A percentile compares a stretch with the other conserved stretches of the same genome.
These are phyloP conservation scores for Tritrichomonas musculus DNA, from an alignment of 208 protist genomes.

Conservation along the genomic window DNA sequence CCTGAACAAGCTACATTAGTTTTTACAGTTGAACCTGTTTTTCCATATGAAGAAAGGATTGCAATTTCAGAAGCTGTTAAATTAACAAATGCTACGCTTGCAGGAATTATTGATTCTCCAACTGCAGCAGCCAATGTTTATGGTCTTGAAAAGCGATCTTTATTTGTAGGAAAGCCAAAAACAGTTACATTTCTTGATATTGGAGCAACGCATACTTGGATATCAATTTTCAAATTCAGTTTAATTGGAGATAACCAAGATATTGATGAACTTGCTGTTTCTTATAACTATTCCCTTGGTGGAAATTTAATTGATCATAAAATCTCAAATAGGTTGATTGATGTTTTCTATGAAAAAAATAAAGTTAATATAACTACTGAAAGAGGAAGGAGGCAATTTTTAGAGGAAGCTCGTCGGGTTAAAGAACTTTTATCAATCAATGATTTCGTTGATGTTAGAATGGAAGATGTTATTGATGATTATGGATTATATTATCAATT, in stretches of 20 bases:
- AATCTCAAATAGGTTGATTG: background rate
- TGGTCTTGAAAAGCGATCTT: background rate
- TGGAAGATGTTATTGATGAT: conserved; percentile 5
- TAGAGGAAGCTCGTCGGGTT: background rate
- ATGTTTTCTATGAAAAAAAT: background rate
- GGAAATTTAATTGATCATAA: background rate
- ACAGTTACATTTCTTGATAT: background rate
- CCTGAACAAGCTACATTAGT: background rate
- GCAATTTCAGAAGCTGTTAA: background rate
- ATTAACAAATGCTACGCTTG: background rate
- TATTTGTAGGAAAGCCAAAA: background rate
- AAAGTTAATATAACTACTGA: background rate
- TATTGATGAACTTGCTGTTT: background rate
- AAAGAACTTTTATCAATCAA: background rate
- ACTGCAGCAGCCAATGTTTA: background rate
- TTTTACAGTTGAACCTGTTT: background rate
- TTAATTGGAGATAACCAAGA: too few species aligned
- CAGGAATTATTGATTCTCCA: background rate
- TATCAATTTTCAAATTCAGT: background rate
- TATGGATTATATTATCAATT: background rate
- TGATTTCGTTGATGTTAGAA: too few species aligned
- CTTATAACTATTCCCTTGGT: background rate
- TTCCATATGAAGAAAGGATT: background rate
- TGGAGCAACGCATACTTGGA: background rate
- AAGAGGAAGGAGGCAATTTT: background rate